Conservation (phyloP, 1,284 basidiomycete genomes). For the Volvariella volvacea region DNA sequence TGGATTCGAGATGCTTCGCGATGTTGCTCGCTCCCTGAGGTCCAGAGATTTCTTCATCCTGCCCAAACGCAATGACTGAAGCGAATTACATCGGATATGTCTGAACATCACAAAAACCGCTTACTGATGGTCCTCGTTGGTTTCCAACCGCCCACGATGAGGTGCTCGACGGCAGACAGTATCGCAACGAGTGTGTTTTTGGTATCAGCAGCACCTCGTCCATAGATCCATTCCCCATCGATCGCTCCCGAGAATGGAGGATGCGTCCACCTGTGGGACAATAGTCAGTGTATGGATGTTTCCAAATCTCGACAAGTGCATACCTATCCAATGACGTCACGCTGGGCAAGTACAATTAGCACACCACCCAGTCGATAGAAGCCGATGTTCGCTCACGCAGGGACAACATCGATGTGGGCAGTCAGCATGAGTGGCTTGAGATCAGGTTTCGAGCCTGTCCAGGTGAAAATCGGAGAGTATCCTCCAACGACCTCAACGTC, state of each 20-base stretch:
- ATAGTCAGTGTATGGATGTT: conserved; percentile 39
- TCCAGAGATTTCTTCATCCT: conserved; percentile 69
- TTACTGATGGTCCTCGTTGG: conserved; percentile 44
- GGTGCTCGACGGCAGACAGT: conserved; percentile 50
- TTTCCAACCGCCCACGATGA: conserved; percentile 46
- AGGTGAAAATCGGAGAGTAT: conserved; percentile 64
- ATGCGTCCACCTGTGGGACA: conserved; percentile 54
- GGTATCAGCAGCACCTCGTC: conserved; percentile 52
- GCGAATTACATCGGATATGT: too few species aligned
- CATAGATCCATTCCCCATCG: conserved; percentile 56
- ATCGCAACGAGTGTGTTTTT: conserved; percentile 52
- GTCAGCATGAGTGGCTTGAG: conserved; percentile 65
- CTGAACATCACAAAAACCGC: too few species aligned
- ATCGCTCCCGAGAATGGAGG: conserved; percentile 61
- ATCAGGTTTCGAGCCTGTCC: conserved; percentile 52
- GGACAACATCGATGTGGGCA: conserved; percentile 34
- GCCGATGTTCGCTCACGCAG: too few species aligned
- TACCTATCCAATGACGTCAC: too few species aligned
- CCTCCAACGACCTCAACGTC: conserved; percentile 55
- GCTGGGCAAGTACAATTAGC: too few species aligned
- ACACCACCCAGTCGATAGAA: too few species aligned
- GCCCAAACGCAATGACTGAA: conserved; percentile 60
- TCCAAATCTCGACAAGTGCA: too few species aligned
- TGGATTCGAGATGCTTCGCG: conserved; percentile 37
- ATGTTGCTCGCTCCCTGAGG: conserved; percentile 49